A percentile compares a stretch with the other conserved stretches of the same genome.
These are phyloP conservation scores for Xylaria acuta DNA, from an alignment of 495 filamentous ascomycete genomes.

Conservation along the genomic window DNA sequence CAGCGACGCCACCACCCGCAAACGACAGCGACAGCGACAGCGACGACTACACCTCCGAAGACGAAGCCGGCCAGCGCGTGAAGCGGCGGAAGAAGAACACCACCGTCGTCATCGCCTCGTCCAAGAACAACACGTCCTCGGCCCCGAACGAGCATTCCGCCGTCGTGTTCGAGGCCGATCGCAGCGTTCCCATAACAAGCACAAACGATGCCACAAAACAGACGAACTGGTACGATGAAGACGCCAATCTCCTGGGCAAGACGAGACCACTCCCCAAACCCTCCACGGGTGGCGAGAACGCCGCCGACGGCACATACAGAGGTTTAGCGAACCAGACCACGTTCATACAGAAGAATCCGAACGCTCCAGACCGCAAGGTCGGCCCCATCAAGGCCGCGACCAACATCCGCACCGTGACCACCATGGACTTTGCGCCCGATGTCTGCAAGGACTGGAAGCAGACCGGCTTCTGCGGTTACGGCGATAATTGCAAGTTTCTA, in stretches of 20 bases:
- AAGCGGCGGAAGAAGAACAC: slow-evolving; percentile 79
- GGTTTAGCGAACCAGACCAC: slow-evolving; percentile 73
- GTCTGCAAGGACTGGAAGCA: slow-evolving; percentile 96
- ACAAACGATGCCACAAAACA: slow-evolving; percentile 92
- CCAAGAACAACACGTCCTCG: slow-evolving; percentile 48
- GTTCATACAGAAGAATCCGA: slow-evolving; percentile 83
- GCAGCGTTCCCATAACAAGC: slow-evolving; percentile 62
- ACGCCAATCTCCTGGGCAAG: slow-evolving; percentile 67
- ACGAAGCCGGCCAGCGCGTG: slow-evolving; percentile 72
- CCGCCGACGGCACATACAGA: slow-evolving; percentile 74
- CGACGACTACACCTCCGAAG: slow-evolving; percentile 76
- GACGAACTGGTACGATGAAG: slow-evolving; percentile 88
- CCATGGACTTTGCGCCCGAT: slow-evolving; percentile 90
- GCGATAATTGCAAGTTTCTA: slow-evolving; percentile 84
- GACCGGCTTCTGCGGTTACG: slow-evolving; percentile 84
- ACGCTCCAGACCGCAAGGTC: slow-evolving; percentile 72
- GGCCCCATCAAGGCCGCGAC: slow-evolving; percentile 89
- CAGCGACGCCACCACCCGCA: slow-evolving; percentile 75
- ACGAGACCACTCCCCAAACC: slow-evolving; percentile 52
- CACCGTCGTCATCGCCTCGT: slow-evolving; percentile 63
- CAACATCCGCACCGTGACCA: slow-evolving; percentile 88
- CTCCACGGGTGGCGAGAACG: slow-evolving; percentile 32
- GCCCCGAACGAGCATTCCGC: slow-evolving; percentile 54
- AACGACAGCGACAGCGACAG: slow-evolving; percentile 61
- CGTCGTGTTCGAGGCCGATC: slow-evolving; percentile 66